Evolutionary conservation across 1,284 basidiomycete genomes (phyloP).

Genomic region (Xerocomus nothofagi): DNA sequence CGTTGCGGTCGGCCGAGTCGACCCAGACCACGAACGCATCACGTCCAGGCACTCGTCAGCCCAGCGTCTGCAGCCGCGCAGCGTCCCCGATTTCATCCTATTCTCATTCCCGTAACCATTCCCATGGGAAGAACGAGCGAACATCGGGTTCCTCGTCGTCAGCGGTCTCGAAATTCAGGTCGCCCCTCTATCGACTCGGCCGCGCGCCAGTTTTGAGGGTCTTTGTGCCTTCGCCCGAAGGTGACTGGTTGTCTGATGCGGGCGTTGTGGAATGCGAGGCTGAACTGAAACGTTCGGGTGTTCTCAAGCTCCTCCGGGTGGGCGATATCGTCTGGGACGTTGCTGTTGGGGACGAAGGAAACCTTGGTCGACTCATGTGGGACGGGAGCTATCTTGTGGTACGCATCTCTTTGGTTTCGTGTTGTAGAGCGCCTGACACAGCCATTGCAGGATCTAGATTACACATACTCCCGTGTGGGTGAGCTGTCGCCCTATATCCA

Average conservation of each 20-base stretch:
- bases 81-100: slow-evolving; percentile 59
- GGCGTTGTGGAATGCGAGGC: slow-evolving; percentile 77
- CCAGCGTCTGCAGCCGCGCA: slow-evolving; percentile 52
- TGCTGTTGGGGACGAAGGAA: slow-evolving; percentile 79
- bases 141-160: slow-evolving; percentile 11
- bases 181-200: slow-evolving; percentile 63
- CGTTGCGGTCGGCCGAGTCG: slow-evolving; percentile 11
- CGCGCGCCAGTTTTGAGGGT: slow-evolving; percentile 74
- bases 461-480: slow-evolving; percentile 69
- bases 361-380: slow-evolving; percentile 76
- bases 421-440: slow-evolving; percentile 6
- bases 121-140: slow-evolving; percentile 21
- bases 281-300: slow-evolving; percentile 63
- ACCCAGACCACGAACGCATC: slow-evolving; percentile 1
- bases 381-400: slow-evolving; percentile 82
- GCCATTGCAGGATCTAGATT: slow-evolving; percentile 68
- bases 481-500: slow-evolving; percentile 77
- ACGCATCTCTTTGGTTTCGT: slow-evolving; percentile 9
- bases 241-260: slow-evolving; percentile 77
- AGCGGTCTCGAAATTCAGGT: slow-evolving; percentile 47
- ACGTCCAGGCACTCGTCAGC: slow-evolving; percentile 20
- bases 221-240: slow-evolving; percentile 79
- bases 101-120: slow-evolving; percentile 43
- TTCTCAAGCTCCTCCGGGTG: slow-evolving; percentile 55
- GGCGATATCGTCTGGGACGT: slow-evolving; percentile 84